These are phyloP conservation scores for Dorcoceras hygrometricum DNA, from an alignment of 257 asterid genomes.

Conservation along the genomic window DNA sequence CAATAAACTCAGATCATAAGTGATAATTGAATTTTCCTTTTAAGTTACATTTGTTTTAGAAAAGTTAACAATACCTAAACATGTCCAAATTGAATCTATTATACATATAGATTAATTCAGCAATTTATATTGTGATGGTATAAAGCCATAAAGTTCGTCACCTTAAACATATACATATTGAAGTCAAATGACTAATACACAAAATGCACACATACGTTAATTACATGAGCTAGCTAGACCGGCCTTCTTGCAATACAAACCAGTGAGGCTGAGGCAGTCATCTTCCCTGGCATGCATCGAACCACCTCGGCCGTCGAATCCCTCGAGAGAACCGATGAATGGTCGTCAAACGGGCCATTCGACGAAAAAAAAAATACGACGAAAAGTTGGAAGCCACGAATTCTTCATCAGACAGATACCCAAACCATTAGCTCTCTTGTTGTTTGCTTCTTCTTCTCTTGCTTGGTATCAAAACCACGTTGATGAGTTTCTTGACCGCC, in stretches of 20 bases:
- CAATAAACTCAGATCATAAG: no score
- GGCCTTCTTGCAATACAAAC: conserved; percentile 31
- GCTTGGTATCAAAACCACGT: conserved; percentile 19
- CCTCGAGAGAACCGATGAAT: conserved; percentile 24
- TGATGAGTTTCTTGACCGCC: conserved; percentile 26
- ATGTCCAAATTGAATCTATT: no score
- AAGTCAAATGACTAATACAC: neutral
- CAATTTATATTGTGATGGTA: neutral
- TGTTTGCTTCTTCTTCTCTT: conserved; percentile 23
- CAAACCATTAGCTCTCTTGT: conserved; percentile 30
- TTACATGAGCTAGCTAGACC: conserved; percentile 5
- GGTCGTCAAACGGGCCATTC: no score
- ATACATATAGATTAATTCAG: neutral
- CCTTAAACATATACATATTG: neutral
- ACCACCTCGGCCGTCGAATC: conserved; percentile 34
- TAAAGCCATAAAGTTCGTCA: neutral
- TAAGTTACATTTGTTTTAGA: no score
- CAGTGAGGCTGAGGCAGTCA: conserved; percentile 43
- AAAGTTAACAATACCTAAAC: no score
- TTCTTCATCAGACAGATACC: conserved; percentile 38
- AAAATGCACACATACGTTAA: neutral
- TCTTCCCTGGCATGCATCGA: conserved; percentile 52
- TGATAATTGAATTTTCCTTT: no score
- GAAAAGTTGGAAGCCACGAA: conserved; percentile 34
- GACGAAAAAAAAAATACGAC: conserved; percentile 35